Evolutionary conservation across 768 basidiomycete genomes (phyloP).

Genomic region (Ramaria rubella): DNA sequence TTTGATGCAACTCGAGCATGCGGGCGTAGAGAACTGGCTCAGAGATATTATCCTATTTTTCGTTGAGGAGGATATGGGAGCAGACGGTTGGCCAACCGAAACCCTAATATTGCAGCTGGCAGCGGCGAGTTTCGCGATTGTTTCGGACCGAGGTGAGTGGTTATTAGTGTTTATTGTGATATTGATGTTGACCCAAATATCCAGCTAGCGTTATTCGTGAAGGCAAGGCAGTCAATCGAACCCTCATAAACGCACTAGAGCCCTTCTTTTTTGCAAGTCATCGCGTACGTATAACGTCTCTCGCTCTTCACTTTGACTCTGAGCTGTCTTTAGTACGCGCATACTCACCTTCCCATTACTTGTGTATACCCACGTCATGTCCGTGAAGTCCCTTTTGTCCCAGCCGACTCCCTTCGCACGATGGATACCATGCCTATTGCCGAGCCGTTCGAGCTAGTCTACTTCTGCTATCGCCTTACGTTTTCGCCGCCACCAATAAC

Average conservation of each 20-base stretch:
- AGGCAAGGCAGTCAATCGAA: neutral
- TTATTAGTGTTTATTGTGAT: neutral
- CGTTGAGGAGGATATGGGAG: neutral
- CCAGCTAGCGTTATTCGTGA: neutral
- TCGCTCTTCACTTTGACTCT: neutral
- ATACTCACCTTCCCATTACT: constrained; percentile 3
- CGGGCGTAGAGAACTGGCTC: neutral
- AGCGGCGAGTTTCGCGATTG: constrained; percentile 1
- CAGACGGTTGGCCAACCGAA: constrained; percentile 4
- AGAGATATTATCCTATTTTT: neutral
- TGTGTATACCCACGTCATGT: neutral
- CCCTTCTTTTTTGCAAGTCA: neutral
- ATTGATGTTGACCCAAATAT: neutral
- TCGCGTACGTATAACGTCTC: neutral
- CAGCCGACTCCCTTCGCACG: neutral
- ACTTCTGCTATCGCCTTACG: neutral
- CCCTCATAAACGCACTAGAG: neutral
- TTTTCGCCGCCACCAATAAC: neutral
- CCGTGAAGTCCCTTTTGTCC: neutral
- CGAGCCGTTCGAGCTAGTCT: neutral
- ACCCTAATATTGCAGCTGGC: neutral
- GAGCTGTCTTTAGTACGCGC: neutral
- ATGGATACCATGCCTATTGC: neutral
- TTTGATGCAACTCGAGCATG: neutral
- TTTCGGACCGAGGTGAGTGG: constrained; percentile 2